These are phyloP conservation scores for Rhododendron henanense DNA, from an alignment of 148 eudicot species.

Conservation along the genomic window DNA sequence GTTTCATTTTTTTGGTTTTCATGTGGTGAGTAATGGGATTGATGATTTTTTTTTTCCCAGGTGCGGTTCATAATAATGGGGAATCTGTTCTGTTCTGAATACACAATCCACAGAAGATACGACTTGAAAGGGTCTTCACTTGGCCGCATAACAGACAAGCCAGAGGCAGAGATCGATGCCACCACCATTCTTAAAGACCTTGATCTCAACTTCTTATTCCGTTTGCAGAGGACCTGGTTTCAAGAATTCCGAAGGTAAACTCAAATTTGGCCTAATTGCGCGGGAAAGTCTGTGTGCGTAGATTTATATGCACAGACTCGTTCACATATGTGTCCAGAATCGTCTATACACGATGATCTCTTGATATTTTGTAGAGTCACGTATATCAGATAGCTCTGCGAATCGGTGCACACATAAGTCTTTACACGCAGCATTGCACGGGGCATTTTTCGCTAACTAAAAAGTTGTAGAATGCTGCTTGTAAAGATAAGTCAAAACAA, in stretches of 20 bases:
- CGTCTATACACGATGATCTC: background rate
- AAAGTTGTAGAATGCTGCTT: no score
- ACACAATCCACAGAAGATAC: slow-evolving; percentile 70
- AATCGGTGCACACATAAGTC: background rate
- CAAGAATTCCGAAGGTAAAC: slow-evolving; percentile 86
- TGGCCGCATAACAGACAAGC: slow-evolving; percentile 86
- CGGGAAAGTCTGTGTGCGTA: background rate
- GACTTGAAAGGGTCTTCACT: slow-evolving; percentile 97
- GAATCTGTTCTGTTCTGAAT: slow-evolving; percentile 74
- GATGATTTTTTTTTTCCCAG: slow-evolving; percentile 23
- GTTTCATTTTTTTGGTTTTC: background rate
- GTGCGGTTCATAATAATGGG: slow-evolving; percentile 97
- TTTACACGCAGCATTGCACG: background rate
- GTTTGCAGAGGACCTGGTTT: slow-evolving; percentile 81
- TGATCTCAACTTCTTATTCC: slow-evolving; percentile 83
- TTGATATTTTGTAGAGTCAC: background rate
- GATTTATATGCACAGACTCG: background rate
- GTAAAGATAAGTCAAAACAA: no score
- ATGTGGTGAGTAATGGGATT: background rate
- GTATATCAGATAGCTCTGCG: background rate
- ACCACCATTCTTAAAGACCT: slow-evolving; percentile 91
- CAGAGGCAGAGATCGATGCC: slow-evolving; percentile 82
- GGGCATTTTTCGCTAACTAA: no score
- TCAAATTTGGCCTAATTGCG: background rate
- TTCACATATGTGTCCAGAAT: background rate